phyloP scores from a whole-genome alignment of 306 rosid genomes.

The Crotalaria pallida region DNA sequence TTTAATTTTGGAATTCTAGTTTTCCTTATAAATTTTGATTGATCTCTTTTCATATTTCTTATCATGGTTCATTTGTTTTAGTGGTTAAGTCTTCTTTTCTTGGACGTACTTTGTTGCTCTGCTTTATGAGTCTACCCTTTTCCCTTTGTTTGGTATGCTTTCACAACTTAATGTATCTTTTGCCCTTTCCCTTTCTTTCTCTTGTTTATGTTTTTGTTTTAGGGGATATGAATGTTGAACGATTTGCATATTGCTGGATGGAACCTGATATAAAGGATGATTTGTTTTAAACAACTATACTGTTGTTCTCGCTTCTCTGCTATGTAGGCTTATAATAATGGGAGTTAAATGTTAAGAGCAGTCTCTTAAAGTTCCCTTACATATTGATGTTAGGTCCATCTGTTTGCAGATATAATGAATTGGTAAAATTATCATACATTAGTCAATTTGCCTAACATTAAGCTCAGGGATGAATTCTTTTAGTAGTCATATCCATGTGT shows the following conservation, averaged over 20 bases:
- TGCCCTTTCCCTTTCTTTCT: neutral
- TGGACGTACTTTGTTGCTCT: neutral
- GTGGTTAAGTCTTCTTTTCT: neutral
- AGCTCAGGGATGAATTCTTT: neutral
- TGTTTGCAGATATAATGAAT: neutral
- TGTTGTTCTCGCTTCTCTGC: neutral
- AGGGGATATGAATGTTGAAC: neutral
- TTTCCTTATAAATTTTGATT: neutral
- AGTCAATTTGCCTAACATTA: neutral
- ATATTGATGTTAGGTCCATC: neutral
- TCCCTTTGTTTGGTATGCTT: neutral
- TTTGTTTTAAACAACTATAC: neutral
- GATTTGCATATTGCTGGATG: neutral
- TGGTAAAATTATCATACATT: neutral
- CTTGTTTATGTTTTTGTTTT: constrained; percentile 1
- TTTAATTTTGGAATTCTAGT: neutral
- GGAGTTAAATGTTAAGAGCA: neutral
- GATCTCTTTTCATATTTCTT: neutral
- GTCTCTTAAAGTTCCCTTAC: neutral
- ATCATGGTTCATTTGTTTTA: neutral
- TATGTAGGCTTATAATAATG: neutral
- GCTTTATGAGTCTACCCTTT: neutral
- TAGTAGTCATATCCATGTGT: neutral
- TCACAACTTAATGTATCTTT: neutral
- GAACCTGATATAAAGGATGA: neutral